Evolutionary conservation across 192 early-diverging fungal species (phyloP).

Genomic region (Coemansia sp.): DNA sequence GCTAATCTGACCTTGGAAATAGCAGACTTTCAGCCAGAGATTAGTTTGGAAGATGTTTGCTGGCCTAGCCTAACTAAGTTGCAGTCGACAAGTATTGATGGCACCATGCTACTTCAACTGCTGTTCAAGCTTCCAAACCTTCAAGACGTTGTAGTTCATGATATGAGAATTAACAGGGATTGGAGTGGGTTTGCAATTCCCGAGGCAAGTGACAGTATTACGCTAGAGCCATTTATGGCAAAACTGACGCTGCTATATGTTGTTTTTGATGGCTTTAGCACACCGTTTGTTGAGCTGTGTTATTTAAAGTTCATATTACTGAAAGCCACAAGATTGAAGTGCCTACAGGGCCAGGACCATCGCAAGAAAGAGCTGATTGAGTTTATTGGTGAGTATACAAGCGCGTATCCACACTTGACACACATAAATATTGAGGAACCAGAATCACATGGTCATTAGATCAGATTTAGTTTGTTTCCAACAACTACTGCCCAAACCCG

Average conservation of each 20-base stretch:
- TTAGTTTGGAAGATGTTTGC: neutral
- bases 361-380: neutral
- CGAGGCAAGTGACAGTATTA: neutral
- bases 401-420: neutral
- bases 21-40: neutral
- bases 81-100: neutral
- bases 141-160: neutral
- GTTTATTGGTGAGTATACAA: neutral
- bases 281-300: neutral
- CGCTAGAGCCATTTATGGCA: neutral
- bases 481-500: neutral
- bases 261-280: neutral
- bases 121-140: neutral
- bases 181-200: neutral
- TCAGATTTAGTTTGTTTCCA: conserved; percentile 5
- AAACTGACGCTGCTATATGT: neutral
- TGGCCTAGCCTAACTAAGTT: neutral
- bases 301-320: conserved; percentile 1
- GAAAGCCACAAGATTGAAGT: neutral
- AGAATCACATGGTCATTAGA: neutral
- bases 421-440: neutral
- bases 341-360: neutral
- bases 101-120: neutral
- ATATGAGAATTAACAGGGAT: neutral
- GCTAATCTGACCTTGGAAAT: neutral